phyloP scores from a whole-genome alignment of 345 rosid genomes.

The Salix exigua region DNA sequence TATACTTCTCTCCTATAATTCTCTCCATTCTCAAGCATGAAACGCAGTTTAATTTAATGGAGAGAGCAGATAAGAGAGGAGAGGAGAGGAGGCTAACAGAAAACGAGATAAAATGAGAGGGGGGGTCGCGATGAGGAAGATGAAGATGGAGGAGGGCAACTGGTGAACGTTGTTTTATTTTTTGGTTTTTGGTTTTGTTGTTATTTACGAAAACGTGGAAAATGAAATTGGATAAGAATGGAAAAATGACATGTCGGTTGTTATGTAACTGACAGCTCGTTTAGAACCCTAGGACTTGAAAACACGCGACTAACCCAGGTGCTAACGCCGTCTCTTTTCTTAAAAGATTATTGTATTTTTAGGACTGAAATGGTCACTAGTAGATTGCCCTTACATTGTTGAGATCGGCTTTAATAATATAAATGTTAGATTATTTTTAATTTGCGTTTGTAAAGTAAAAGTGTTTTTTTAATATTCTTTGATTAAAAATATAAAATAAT shows the following conservation, averaged over 20 bases:
- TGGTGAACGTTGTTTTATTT: not conserved
- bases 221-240: not conserved
- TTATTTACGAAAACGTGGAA: not conserved
- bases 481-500: too few species aligned
- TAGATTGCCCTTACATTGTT: too few species aligned
- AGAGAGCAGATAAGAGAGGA: not conserved
- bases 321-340: too few species aligned
- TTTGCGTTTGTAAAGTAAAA: too few species aligned
- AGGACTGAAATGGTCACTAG: too few species aligned
- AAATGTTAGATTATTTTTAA: too few species aligned
- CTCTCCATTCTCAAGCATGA: constrained; percentile 42
- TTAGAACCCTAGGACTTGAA: too few species aligned
- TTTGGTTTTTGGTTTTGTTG: too few species aligned
- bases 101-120: not conserved
- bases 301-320: too few species aligned
- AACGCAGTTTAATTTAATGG: not conserved
- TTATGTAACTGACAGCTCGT: not conserved
- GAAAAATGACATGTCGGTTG: not conserved
- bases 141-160: not conserved
- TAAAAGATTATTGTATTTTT: too few species aligned
- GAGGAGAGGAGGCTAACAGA: not conserved
- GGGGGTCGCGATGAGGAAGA: not conserved
- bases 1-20: constrained; percentile 78
- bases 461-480: too few species aligned
- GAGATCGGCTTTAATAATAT: too few species aligned